These are phyloP conservation scores for Myriangium duriaei DNA, from an alignment of 2,329 filamentous ascomycete genomes.

Conservation along the genomic window DNA sequence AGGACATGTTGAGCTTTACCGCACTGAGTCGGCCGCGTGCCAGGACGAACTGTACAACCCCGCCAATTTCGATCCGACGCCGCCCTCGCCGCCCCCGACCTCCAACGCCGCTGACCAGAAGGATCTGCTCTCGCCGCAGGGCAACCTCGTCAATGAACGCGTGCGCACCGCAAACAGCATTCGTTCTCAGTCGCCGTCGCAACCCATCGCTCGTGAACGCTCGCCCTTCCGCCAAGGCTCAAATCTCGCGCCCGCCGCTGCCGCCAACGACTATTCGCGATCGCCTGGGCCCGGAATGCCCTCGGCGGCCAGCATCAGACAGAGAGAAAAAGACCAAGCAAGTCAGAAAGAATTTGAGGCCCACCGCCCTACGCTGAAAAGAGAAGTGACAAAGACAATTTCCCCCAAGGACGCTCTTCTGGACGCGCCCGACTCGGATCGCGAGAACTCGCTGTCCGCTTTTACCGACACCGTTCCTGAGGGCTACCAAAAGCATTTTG, in stretches of 20 bases:
- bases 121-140: conserved; percentile 38
- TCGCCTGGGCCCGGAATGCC: conserved; percentile 33
- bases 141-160: conserved; percentile 57
- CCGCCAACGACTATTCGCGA: conserved; percentile 24
- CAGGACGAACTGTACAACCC: conserved; percentile 76
- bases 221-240: conserved; percentile 70
- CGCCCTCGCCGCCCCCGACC: conserved; percentile 42
- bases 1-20: conserved; percentile 55
- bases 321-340: conserved; percentile 48
- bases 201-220: conserved; percentile 46
- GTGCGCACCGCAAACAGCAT: conserved; percentile 68
- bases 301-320: conserved; percentile 47
- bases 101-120: conserved; percentile 44
- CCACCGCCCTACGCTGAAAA: conserved; percentile 19
- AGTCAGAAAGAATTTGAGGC: conserved; percentile 34
- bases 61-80: conserved; percentile 47
- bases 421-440: conserved; percentile 67
- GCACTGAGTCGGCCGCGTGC: conserved; percentile 77
- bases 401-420: conserved; percentile 86
- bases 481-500: conserved; percentile 23
- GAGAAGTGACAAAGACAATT: conserved; percentile 59
- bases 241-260: conserved; percentile 27
- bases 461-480: conserved; percentile 46
- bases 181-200: conserved; percentile 44
- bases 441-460: conserved; percentile 56